Evolutionary conservation across 306 rosid genomes (phyloP).

Genomic region (Cucumis sativus): Cucumber_9930_V3 NC_026661.2:11795501-11796000

Average conservation of each 20-base stretch:
- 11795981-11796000: neutral
- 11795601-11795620: slow-evolving; percentile 33
- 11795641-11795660: neutral
- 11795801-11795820: slow-evolving; percentile 46
- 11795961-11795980: neutral
- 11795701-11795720: neutral
- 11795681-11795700: neutral
- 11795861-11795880: slow-evolving; percentile 48
- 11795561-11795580: slow-evolving; percentile 32
- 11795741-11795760: neutral
- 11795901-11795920: slow-evolving; percentile 48
- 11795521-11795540: slow-evolving; percentile 22
- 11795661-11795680: neutral
- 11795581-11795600: slow-evolving; percentile 40
- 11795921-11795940: slow-evolving; percentile 24
- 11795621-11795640: neutral
- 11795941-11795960: neutral
- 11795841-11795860: slow-evolving; percentile 50
- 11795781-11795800: neutral
- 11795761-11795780: neutral
- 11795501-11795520: neutral
- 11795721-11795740: neutral
- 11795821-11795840: slow-evolving; percentile 49
- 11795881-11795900: slow-evolving; percentile 50
- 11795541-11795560: slow-evolving; percentile 78